Conservation (phyloP, 306 rosid species). For the Rubus idaeus region DNA sequence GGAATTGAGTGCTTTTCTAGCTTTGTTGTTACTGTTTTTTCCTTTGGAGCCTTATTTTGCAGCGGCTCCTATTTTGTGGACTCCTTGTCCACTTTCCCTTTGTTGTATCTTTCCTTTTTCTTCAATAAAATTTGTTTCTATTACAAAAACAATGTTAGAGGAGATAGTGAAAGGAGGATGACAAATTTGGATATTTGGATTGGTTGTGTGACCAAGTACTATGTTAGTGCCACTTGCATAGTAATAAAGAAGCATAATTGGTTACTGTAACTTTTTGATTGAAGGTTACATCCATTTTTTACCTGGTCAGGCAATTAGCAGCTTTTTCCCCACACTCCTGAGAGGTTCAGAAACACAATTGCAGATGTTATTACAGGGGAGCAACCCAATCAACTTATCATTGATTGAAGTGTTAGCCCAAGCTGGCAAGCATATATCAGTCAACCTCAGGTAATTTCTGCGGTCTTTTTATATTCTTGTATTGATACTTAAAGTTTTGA, state of each 20-base stretch:
- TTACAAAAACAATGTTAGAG: neutral
- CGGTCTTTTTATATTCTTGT: constrained; percentile 13
- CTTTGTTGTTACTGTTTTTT: too few relatives aligned
- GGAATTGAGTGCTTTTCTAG: too few relatives aligned
- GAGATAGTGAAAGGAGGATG: neutral
- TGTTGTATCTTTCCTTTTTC: too few relatives aligned
- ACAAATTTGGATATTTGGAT: neutral
- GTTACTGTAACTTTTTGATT: constrained; percentile 15
- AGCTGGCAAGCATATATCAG: constrained; percentile 59
- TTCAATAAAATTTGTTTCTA: too few relatives aligned
- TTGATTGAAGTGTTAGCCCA: constrained; percentile 69
- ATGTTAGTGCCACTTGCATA: constrained; percentile 4
- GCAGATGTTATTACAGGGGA: constrained; percentile 54
- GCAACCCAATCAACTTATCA: constrained; percentile 30
- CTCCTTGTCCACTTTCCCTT: too few relatives aligned
- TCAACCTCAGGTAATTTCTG: constrained; percentile 60
- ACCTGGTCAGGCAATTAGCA: constrained; percentile 58
- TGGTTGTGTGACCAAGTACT: neutral
- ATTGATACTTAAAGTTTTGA: neutral
- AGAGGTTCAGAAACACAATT: constrained; percentile 69
- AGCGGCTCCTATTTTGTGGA: too few relatives aligned
- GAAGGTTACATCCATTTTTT: constrained; percentile 25
- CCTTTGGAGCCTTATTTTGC: too few relatives aligned
- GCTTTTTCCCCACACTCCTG: constrained; percentile 68
- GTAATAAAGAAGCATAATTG: neutral